Percentiles rank a stretch among this genome's conserved stretches.
These are phyloP conservation scores for Ambrosia artemisiifolia DNA, from an alignment of 129 eudicot genomes.

Conservation along the genomic window DNA sequence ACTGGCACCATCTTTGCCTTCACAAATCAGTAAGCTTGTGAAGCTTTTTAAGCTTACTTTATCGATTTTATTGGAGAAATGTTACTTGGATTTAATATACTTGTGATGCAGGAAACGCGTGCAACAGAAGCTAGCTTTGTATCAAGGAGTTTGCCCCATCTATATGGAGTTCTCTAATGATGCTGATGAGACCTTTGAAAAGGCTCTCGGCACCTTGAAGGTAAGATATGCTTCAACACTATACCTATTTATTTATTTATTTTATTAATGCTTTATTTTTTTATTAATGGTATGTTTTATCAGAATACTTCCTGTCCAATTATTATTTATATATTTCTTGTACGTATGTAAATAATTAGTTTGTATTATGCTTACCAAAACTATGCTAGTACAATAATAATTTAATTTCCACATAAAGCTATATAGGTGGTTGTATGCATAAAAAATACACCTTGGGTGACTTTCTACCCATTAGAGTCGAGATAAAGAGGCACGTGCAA, in stretches of 20 bases:
- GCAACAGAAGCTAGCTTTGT: conserved; percentile 84
- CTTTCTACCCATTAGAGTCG: background rate
- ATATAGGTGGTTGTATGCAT: too few species aligned
- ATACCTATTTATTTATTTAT: background rate
- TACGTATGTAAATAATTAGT: background rate
- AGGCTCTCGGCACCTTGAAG: conserved; percentile 61
- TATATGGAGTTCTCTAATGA: conserved; percentile 76
- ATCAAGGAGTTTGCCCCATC: conserved; percentile 95
- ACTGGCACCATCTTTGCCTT: conserved; percentile 94
- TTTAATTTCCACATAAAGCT: too few species aligned
- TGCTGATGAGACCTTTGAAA: conserved; percentile 80
- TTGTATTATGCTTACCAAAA: background rate
- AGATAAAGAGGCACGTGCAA: too few species aligned
- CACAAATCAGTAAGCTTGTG: conserved; percentile 80
- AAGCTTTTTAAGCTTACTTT: background rate
- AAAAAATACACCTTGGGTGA: background rate
- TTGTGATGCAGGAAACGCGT: conserved; percentile 70
- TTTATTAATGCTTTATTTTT: background rate
- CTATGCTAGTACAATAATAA: background rate
- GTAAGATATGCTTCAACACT: conserved; percentile 43
- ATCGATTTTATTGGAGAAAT: background rate
- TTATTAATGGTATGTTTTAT: too few species aligned
- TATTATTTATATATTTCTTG: background rate
- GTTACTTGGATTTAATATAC: background rate
- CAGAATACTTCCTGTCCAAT: background rate